Conservation (phyloP, 2,329 filamentous ascomycete species). For the Apiospora hydei region DNA sequence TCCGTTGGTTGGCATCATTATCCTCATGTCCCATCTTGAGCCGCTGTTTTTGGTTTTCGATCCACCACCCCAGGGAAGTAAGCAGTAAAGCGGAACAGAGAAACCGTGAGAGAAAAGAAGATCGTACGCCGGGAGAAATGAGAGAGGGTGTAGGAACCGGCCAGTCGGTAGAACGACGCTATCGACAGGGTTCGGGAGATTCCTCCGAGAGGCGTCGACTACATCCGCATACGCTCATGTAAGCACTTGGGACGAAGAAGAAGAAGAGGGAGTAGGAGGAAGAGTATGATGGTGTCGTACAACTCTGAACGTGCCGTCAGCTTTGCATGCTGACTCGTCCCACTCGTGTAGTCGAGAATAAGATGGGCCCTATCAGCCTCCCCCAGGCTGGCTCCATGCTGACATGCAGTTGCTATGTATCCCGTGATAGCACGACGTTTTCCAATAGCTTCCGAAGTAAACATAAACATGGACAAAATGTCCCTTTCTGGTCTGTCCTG, state of each 20-base stretch:
- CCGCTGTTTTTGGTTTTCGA: neutral
- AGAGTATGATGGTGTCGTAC: neutral
- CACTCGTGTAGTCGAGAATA: neutral
- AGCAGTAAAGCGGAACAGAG: neutral
- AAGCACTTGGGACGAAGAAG: neutral
- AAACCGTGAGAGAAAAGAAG: neutral
- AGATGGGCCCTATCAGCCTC: neutral
- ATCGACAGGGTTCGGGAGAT: slow-evolving; percentile 2
- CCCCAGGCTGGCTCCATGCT: neutral
- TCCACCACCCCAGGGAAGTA: too few relatives aligned
- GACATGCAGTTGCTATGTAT: neutral
- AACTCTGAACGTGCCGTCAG: neutral
- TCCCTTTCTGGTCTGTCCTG: neutral
- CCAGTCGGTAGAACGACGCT: neutral
- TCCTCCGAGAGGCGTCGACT: slow-evolving; percentile 5
- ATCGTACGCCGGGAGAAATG: neutral
- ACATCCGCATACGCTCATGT: neutral
- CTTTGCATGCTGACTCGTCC: neutral
- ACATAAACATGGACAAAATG: neutral
- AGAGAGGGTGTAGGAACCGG: slow-evolving; percentile 3
- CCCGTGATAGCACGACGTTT: neutral
- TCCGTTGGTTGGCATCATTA: neutral
- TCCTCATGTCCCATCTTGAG: neutral
- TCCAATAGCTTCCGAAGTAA: neutral
- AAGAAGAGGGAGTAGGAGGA: too few relatives aligned